A percentile compares a stretch with the other conserved stretches of the same genome.
Conservation (phyloP, 2,329 filamentous ascomycete species). For the Cordyceps tenuipes region DNA sequence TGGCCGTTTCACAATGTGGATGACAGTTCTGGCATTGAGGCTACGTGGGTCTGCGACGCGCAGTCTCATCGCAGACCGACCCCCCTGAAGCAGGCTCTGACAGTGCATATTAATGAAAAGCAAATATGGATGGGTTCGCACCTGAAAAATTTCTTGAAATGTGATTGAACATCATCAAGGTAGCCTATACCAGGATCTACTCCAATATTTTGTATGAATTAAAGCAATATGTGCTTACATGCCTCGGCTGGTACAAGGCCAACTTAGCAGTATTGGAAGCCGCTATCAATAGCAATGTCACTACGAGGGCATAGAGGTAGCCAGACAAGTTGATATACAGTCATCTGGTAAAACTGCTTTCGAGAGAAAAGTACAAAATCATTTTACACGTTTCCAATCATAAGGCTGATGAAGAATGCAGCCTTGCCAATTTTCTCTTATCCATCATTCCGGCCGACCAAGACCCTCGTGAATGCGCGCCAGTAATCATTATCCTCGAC, state of each 20-base stretch:
- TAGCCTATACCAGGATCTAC: too few species aligned
- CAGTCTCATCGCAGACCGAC: not conserved
- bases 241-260: too few species aligned
- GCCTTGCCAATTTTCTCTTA: slow-evolving; percentile 2
- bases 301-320: not conserved
- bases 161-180: not conserved
- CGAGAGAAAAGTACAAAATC: slow-evolving; percentile 9
- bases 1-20: slow-evolving; percentile 6
- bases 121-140: not conserved
- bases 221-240: too few species aligned
- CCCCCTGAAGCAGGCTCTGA: not conserved
- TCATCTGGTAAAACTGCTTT: not conserved
- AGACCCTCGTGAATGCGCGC: not conserved
- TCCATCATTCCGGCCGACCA: not conserved
- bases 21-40: not conserved
- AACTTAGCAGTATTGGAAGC: not conserved
- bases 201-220: too few species aligned
- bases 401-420: not conserved
- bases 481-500: not conserved
- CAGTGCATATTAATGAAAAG: not conserved
- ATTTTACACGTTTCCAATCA: slow-evolving; percentile 11
- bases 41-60: slow-evolving; percentile 5
- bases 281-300: not conserved
- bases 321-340: not conserved
- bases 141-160: too few species aligned